Evolutionary conservation across 805 yeast genomes (phyloP).

Genomic region (Pichia paraexigua): DNA sequence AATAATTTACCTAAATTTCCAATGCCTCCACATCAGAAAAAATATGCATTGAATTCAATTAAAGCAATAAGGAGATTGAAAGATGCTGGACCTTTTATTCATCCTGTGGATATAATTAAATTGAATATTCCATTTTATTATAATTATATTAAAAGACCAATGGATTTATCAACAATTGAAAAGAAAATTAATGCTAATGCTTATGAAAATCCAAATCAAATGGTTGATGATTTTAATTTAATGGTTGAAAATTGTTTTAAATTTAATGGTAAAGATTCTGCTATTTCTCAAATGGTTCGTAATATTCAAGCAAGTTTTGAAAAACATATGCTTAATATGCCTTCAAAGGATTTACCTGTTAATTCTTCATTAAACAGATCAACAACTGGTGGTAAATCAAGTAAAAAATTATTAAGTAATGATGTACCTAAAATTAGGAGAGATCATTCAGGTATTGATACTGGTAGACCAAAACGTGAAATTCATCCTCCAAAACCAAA

Average conservation of each 20-base stretch:
- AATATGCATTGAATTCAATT: conserved; percentile 68
- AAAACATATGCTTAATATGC: conserved; percentile 88
- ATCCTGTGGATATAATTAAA: conserved; percentile 85
- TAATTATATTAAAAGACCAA: conserved; percentile 75
- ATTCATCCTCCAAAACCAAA: conserved; percentile 95
- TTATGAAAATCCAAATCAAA: conserved; percentile 61
- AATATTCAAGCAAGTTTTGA: conserved; percentile 88
- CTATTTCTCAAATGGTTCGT: conserved; percentile 85
- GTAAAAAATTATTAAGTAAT: conserved; percentile 13
- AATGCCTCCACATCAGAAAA: conserved; percentile 75
- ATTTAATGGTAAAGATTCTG: conserved; percentile 80
- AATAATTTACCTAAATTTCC: conserved; percentile 58
- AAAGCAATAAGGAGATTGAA: conserved; percentile 84
- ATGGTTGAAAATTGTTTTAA: conserved; percentile 77
- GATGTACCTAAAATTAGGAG: conserved; percentile 64
- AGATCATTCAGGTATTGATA: conserved; percentile 47
- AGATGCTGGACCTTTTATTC: conserved; percentile 84
- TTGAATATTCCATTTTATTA: conserved; percentile 87
- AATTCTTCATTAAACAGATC: conserved; percentile 10
- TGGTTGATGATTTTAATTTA: conserved; percentile 70
- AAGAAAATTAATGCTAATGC: conserved; percentile 62
- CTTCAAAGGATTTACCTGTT: conserved; percentile 45
- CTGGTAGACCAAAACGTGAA: conserved; percentile 89
- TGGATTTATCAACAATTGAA: conserved; percentile 92
- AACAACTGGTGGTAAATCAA: conserved; percentile 16